Conservation (phyloP, 352 stramenopile species). For the Phytophthora pini region DNA sequence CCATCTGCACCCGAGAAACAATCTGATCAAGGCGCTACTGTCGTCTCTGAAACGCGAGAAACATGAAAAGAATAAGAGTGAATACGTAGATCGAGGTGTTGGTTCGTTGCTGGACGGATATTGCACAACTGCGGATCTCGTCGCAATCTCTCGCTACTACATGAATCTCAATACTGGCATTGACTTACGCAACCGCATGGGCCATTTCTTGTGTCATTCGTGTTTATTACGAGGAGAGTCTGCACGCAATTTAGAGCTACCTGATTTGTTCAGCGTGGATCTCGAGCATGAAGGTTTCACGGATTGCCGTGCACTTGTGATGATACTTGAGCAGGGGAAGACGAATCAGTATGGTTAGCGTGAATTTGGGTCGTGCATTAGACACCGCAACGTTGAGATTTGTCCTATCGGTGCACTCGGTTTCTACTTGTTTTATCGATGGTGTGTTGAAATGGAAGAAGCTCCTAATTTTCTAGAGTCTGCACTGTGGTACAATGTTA, state of each 20-base stretch:
- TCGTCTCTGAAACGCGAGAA: too few species aligned
- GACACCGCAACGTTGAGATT: conserved; percentile 1
- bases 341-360: neutral
- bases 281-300: neutral
- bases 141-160: neutral
- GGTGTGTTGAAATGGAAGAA: conserved; percentile 1
- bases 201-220: neutral
- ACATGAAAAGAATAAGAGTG: too few species aligned
- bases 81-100: neutral
- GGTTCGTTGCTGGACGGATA: neutral
- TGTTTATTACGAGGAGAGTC: neutral
- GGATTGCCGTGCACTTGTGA: neutral
- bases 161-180: neutral
- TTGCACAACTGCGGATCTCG: neutral
- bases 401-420: conserved; percentile 6
- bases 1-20: too few species aligned
- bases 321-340: neutral
- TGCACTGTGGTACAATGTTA: neutral
- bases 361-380: neutral
- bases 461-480: neutral
- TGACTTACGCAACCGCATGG: neutral
- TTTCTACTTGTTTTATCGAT: conserved; percentile 9
- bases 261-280: neutral
- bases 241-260: neutral
- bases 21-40: too few species aligned